A percentile compares a stretch with the other conserved stretches of the same genome.
Conservation (phyloP, 2,329 filamentous ascomycete species). For the Colletotrichum horii region DNA sequence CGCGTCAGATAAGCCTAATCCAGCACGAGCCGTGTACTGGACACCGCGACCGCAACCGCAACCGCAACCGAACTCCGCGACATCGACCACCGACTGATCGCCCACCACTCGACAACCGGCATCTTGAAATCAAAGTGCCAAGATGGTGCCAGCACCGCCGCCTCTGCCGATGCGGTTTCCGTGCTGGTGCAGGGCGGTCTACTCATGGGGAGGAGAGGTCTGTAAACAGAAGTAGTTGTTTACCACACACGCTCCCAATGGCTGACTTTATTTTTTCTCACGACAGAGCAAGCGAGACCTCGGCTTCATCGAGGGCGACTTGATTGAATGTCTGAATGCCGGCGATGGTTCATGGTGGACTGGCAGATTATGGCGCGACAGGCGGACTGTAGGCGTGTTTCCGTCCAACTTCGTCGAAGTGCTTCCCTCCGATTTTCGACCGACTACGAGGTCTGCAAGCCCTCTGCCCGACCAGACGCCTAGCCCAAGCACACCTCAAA, state of each 20-base stretch:
- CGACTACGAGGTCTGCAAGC: conserved; percentile 67
- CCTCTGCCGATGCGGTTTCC: conserved; percentile 80
- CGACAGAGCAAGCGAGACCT: conserved; percentile 84
- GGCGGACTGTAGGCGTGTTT: conserved; percentile 89
- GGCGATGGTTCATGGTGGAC: conserved; percentile 99
- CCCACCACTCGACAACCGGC: neutral
- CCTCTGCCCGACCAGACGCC: conserved; percentile 63
- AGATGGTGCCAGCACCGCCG: conserved; percentile 61
- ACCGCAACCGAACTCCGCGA: neutral
- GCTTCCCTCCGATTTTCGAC: conserved; percentile 83
- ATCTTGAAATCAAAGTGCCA: conserved; percentile 20
- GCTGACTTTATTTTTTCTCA: conserved; percentile 27
- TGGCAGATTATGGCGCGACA: conserved; percentile 86
- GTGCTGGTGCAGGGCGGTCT: conserved; percentile 89
- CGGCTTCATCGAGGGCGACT: conserved; percentile 94
- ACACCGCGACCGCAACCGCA: neutral
- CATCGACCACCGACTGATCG: neutral
- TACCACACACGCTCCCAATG: neutral
- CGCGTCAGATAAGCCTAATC: neutral
- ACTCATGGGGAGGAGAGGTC: conserved; percentile 91
- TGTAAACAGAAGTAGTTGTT: neutral
- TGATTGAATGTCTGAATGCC: conserved; percentile 98
- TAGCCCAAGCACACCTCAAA: conserved; percentile 61
- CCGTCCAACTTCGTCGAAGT: conserved; percentile 98
- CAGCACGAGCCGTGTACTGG: conserved; percentile 9